These are phyloP conservation scores for Epichloe amarillans DNA, from an alignment of 2,329 filamentous ascomycete species.

Conservation along the genomic window DNA sequence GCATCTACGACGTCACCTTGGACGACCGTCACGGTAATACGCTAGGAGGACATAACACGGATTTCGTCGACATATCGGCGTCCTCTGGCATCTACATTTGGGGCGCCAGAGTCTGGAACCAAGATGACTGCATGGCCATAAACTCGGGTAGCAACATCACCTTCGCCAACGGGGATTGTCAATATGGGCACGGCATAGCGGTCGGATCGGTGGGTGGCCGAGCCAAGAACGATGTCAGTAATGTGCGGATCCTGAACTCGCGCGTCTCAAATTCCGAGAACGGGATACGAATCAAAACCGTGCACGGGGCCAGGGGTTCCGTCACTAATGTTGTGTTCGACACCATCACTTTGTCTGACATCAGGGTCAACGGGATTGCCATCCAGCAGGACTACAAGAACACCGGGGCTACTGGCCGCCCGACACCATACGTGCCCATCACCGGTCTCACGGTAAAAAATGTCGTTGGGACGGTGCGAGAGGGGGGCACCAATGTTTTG, in stretches of 20 bases:
- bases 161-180: not conserved
- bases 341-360: slow-evolving; percentile 13
- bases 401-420: slow-evolving; percentile 29
- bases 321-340: not conserved
- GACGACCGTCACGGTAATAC: not conserved
- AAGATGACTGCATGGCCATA: slow-evolving; percentile 1
- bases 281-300: slow-evolving; percentile 1
- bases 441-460: slow-evolving; percentile 30
- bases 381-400: slow-evolving; percentile 35
- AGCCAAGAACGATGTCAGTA: not conserved
- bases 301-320: not conserved
- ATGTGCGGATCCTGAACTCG: not conserved
- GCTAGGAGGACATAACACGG: not conserved
- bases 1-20: not conserved
- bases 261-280: not conserved
- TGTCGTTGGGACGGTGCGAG: not conserved
- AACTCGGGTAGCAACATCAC: slow-evolving; percentile 1
- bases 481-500: not conserved
- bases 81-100: not conserved
- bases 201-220: slow-evolving; percentile 3
- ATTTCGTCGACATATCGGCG: not conserved
- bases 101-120: not conserved
- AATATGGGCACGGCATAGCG: not conserved
- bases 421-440: slow-evolving; percentile 35
- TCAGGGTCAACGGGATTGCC: slow-evolving; percentile 26